Base-by-base conservation (phyloP, 2,329 filamentous ascomycete genomes). In the Paracorniculantispora psalliotae region DNA sequence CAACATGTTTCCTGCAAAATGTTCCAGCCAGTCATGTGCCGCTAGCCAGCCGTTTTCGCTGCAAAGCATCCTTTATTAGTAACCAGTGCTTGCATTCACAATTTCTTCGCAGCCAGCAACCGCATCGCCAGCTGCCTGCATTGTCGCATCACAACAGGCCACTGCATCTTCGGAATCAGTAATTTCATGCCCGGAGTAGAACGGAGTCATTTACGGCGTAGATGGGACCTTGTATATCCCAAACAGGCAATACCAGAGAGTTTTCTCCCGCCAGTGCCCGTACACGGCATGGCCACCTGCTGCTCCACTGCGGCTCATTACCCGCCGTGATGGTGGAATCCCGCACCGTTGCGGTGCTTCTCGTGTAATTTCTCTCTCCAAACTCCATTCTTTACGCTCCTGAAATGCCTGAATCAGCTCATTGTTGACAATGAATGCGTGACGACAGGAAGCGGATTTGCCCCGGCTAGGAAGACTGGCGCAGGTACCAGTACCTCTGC, bases 291-390 rank as follows among this genome's bases (percentile, higher is more conserved):
- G 26, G 52, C 44, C 53, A 28, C 33, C n/a, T n/a, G n/a, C 10
- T 25, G n/a, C 33, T 39, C 53, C 53, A 57, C 53, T 57, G 53
- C 53, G 53, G 53, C 43, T 49, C 44, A 48, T 4, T 57, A 57
- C 44, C 53, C 53, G 53, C 53, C 35, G n/a, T n/a, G n/a, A n/a
- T 25, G 52, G 52, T 55, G 52, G 52, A 37, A 46, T 46, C 52
- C n/a, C 28, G 21, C 41, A 44, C 51, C 26, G 51, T 53, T 53
- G 51, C 51, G n/a, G 37, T 53, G 50, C 52, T n/a, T 35, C 28
- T 37, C 19, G 28, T 26, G n/a, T n/a, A n/a, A 46, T 35, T 26
- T 35, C 47, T 47, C 15, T 23, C 4, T 7, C 19, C 21, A n/a
- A 35, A 41, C 43, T 28, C 43, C 43, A 46, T 55, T 55, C n/a